Percentiles rank a stretch among this genome's conserved stretches.
Conservation (phyloP, 257 asterid genomes). For the Nicotiana attenuata region DNA sequence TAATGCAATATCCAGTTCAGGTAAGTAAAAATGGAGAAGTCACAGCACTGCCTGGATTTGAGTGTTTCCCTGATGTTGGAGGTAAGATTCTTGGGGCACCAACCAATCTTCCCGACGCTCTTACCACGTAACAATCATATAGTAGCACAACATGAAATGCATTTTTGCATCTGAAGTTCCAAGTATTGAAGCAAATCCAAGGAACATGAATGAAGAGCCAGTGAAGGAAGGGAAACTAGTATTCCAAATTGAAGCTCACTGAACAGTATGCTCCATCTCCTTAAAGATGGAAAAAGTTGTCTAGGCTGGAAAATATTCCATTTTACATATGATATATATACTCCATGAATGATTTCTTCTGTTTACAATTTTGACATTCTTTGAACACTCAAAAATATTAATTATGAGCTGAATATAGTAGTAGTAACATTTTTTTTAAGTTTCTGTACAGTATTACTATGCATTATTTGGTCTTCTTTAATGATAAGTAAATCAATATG, state of each 20-base stretch:
- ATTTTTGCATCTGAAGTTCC: background rate
- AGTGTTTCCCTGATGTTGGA: conserved; percentile 67
- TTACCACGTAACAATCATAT: conserved; percentile 48
- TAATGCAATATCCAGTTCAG: conserved; percentile 59
- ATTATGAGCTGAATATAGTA: background rate
- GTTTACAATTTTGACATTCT: background rate
- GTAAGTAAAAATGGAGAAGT: conserved; percentile 47
- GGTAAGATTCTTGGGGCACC: conserved; percentile 79
- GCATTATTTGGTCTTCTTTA: background rate
- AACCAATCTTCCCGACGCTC: conserved; percentile 74
- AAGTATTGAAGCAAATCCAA: background rate
- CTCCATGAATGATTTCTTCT: background rate
- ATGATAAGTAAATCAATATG: background rate
- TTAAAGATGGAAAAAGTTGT: background rate
- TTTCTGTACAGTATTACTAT: background rate
- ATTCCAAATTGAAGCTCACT: background rate
- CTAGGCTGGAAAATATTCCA: background rate
- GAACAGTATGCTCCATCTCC: background rate
- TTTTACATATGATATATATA: background rate
- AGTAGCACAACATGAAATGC: conserved; percentile 1
- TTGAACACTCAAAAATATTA: background rate
- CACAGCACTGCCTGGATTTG: conserved; percentile 49
- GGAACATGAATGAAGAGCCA: background rate
- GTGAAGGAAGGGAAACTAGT: background rate
- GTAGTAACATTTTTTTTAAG: background rate